phyloP scores from a whole-genome alignment of 495 filamentous ascomycete genomes.

The Lasiosphaeria hispida region DNA sequence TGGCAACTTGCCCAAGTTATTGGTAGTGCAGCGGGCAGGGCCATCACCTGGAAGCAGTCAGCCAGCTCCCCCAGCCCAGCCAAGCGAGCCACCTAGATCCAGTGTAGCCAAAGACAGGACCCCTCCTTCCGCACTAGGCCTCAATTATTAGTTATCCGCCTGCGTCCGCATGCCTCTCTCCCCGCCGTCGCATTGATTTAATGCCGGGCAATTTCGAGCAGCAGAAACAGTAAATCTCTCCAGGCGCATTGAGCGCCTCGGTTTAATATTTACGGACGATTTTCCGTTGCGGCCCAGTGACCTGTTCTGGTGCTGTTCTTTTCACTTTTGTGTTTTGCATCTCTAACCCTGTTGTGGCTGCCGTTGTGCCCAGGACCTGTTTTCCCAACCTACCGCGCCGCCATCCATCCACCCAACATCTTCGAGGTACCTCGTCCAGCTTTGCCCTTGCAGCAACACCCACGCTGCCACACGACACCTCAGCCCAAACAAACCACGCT shows the following conservation, averaged over 20 bases:
- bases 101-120: background rate
- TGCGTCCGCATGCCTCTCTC: background rate
- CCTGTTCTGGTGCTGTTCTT: background rate
- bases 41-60: no score
- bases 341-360: no score
- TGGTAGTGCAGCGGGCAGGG: no score
- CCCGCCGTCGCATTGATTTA: slow-evolving; percentile 19
- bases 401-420: slow-evolving; percentile 22
- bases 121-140: background rate
- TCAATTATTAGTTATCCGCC: background rate
- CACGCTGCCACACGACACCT: slow-evolving; percentile 13
- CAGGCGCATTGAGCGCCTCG: slow-evolving; percentile 15
- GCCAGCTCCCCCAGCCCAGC: no score
- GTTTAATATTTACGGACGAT: background rate
- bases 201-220: background rate
- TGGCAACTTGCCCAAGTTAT: no score
- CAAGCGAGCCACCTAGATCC: no score
- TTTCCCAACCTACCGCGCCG: slow-evolving; percentile 13
- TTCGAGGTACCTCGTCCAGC: background rate
- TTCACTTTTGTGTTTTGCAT: background rate
- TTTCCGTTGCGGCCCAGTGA: background rate
- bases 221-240: background rate
- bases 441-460: background rate
- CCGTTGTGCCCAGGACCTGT: background rate
- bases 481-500: slow-evolving; percentile 17